Conservation (phyloP, 2,329 filamentous ascomycete species). For the Mycogone perniciosa region DNA sequence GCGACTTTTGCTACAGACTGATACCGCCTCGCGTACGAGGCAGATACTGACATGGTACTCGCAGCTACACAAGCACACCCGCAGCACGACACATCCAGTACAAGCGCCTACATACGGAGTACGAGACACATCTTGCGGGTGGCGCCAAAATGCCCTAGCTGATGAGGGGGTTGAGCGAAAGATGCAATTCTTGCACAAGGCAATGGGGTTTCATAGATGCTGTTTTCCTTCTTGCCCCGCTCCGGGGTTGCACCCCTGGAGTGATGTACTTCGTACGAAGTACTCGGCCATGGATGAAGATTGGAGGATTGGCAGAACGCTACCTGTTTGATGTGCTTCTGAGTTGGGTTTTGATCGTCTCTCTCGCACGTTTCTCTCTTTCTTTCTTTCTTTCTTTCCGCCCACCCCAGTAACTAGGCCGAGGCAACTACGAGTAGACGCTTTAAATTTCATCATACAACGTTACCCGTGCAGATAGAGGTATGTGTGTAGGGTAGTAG, state of each 20-base stretch:
- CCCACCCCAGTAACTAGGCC: background rate
- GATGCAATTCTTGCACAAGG: constrained; percentile 23
- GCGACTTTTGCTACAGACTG: background rate
- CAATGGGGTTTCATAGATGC: constrained; percentile 18
- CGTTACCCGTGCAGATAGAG: too few relatives aligned
- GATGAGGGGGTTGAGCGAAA: background rate
- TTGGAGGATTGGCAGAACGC: too few relatives aligned
- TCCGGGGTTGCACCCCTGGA: constrained; percentile 8
- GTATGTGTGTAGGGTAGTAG: too few relatives aligned
- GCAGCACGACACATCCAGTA: background rate
- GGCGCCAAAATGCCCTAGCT: too few relatives aligned
- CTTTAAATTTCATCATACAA: too few relatives aligned
- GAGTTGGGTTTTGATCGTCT: background rate
- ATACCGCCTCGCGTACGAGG: background rate
- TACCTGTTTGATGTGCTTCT: background rate
- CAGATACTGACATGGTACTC: background rate
- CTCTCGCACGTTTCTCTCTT: background rate
- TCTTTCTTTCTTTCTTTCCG: background rate
- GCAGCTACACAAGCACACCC: background rate
- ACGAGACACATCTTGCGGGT: background rate
- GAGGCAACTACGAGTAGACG: too few relatives aligned
- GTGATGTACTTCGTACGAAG: background rate
- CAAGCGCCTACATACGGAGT: background rate
- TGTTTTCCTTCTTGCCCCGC: constrained; percentile 13
- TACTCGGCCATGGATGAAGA: too few relatives aligned